Percentiles rank a stretch among this genome's conserved stretches.
phyloP scores from a whole-genome alignment of 208 protist genomes.

The Entamoeba invadens region DNA sequence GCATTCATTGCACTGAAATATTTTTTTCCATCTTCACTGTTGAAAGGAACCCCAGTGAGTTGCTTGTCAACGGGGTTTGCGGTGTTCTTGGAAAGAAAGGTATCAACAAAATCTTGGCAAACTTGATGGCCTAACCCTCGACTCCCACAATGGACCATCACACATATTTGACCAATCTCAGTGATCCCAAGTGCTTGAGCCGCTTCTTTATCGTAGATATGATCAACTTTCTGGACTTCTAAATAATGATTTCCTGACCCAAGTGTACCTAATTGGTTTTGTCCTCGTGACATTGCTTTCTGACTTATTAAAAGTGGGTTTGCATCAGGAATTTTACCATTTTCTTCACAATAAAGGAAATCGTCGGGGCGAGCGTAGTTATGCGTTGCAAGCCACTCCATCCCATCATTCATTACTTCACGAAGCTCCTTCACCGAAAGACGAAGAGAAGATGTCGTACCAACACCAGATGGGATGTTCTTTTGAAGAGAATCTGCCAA shows the following conservation, averaged over 20 bases:
- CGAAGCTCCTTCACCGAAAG: constrained; percentile 10
- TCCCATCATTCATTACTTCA: constrained; percentile 45
- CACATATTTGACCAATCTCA: constrained; percentile 31
- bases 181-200: constrained; percentile 57
- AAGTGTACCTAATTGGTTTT: constrained; percentile 59
- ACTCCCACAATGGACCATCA: constrained; percentile 62
- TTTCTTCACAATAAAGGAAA: constrained; percentile 46
- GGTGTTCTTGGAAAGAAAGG: constrained; percentile 52
- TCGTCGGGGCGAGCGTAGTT: constrained; percentile 62
- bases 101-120: constrained; percentile 43
- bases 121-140: constrained; percentile 66
- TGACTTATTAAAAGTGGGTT: constrained; percentile 47
- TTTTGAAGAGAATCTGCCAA: constrained; percentile 28
- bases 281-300: constrained; percentile 57
- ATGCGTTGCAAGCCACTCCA: constrained; percentile 60
- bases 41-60: constrained; percentile 55
- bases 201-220: constrained; percentile 55
- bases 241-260: constrained; percentile 67
- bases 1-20: constrained; percentile 55
- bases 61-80: constrained; percentile 51
- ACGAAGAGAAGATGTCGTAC: background rate
- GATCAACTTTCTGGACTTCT: constrained; percentile 52
- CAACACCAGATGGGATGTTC: constrained; percentile 34
- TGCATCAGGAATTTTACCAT: constrained; percentile 51
- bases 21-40: constrained; percentile 48